Conservation (phyloP, 2,329 filamentous ascomycete species). For the Apiospora rasikravindrae region DNA sequence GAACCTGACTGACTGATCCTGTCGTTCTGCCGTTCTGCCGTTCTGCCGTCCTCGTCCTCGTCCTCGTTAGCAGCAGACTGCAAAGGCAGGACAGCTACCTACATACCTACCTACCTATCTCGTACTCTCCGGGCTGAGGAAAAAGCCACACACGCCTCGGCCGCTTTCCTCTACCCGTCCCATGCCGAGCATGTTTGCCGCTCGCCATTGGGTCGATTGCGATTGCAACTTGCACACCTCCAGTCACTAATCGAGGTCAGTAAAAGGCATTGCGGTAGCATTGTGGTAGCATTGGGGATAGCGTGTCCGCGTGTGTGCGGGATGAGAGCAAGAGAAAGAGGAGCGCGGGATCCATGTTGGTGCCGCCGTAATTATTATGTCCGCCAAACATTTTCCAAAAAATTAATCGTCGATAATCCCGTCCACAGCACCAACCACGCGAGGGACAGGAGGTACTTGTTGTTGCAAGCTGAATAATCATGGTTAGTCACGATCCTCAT, state of each 20-base stretch:
- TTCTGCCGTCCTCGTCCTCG: too few relatives aligned
- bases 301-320: not conserved
- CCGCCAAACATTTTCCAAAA: slow-evolving; percentile 1
- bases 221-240: slow-evolving; percentile 3
- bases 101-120: not conserved
- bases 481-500: slow-evolving; percentile 10
- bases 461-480: slow-evolving; percentile 15
- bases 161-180: not conserved
- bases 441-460: not conserved
- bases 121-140: not conserved
- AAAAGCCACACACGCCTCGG: not conserved
- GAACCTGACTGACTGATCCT: not conserved
- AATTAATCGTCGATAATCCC: not conserved
- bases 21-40: not conserved
- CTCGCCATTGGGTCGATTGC: slow-evolving; percentile 3
- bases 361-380: slow-evolving; percentile 6
- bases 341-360: slow-evolving; percentile 1
- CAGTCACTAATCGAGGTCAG: slow-evolving; percentile 6
- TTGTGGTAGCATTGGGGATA: slow-evolving; percentile 5
- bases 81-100: not conserved
- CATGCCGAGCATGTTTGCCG: not conserved
- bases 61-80: not conserved
- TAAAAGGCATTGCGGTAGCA: not conserved
- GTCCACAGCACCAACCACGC: slow-evolving; percentile 4
- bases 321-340: not conserved